A percentile compares a stretch with the other conserved stretches of the same genome.
Conservation (phyloP, 2,329 filamentous ascomycete species). For the Graphiopsis chlorocephala region DNA sequence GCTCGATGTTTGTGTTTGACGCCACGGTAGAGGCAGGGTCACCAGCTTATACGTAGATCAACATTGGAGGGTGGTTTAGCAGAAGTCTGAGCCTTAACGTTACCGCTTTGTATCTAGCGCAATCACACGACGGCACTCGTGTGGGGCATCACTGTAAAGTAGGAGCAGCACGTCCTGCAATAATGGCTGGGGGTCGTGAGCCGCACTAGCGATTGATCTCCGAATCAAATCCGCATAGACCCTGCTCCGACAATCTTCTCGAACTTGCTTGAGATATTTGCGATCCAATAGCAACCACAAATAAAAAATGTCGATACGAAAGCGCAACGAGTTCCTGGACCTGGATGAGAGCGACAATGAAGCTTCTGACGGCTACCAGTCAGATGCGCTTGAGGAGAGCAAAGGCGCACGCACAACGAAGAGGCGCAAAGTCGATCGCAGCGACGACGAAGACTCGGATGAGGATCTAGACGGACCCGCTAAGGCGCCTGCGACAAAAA, state of each 20-base stretch:
- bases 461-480: slow-evolving; percentile 19
- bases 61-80: too few relatives aligned
- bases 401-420: slow-evolving; percentile 60
- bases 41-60: too few relatives aligned
- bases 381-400: slow-evolving; percentile 63
- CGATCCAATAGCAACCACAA: neutral
- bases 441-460: slow-evolving; percentile 34
- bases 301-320: slow-evolving; percentile 62
- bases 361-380: slow-evolving; percentile 58
- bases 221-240: neutral
- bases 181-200: too few relatives aligned
- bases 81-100: too few relatives aligned
- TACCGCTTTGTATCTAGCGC: too few relatives aligned
- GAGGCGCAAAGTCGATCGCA: slow-evolving; percentile 58
- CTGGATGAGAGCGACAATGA: slow-evolving; percentile 44
- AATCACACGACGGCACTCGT: too few relatives aligned
- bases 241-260: neutral
- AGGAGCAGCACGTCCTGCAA: too few relatives aligned
- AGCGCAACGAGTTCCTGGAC: slow-evolving; percentile 70
- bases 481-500: slow-evolving; percentile 17
- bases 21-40: too few relatives aligned
- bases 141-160: too few relatives aligned
- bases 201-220: neutral
- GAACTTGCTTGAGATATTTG: neutral
- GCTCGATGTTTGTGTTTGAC: too few relatives aligned